Percentiles rank a stretch among this genome's conserved stretches.
Conservation (phyloP, 2,329 filamentous ascomycete species). For the Lasiodiplodia theobromae region DNA sequence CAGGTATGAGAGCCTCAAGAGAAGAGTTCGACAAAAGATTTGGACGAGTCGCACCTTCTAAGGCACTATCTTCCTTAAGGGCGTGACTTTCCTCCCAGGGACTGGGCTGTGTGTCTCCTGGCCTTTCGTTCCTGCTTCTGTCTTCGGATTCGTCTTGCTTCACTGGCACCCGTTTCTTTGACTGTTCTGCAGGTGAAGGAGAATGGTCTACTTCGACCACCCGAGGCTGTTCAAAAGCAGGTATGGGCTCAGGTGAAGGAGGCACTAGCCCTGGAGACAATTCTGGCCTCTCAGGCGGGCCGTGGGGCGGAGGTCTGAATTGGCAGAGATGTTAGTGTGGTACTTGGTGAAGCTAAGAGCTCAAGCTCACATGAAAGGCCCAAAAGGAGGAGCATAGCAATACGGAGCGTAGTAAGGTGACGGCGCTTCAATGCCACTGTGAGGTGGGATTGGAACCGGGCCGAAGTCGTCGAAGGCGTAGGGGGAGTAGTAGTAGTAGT, state of each 20-base stretch:
- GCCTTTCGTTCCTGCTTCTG: background rate
- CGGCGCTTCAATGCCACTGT: background rate
- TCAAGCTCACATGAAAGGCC: background rate
- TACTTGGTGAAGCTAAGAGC: background rate
- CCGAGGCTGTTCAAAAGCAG: background rate
- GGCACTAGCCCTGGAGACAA: background rate
- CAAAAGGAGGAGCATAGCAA: conserved; percentile 5
- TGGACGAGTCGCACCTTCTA: background rate
- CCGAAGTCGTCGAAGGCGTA: background rate
- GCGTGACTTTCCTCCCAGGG: background rate
- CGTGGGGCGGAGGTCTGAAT: background rate
- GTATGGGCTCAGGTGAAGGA: background rate
- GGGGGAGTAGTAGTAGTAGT: background rate
- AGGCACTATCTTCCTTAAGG: background rate
- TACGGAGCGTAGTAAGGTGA: conserved; percentile 6
- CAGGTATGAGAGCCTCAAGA: conserved; percentile 6
- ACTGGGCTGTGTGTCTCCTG: background rate
- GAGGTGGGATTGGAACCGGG: background rate
- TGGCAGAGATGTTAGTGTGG: background rate
- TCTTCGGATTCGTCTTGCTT: background rate
- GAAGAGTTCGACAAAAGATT: background rate
- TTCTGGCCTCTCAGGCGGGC: background rate
- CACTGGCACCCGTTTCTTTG: background rate
- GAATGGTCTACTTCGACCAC: background rate
- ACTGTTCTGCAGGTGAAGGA: background rate